These are phyloP conservation scores for Collybiopsis confluens DNA, from an alignment of 768 basidiomycete species.

Conservation along the genomic window DNA sequence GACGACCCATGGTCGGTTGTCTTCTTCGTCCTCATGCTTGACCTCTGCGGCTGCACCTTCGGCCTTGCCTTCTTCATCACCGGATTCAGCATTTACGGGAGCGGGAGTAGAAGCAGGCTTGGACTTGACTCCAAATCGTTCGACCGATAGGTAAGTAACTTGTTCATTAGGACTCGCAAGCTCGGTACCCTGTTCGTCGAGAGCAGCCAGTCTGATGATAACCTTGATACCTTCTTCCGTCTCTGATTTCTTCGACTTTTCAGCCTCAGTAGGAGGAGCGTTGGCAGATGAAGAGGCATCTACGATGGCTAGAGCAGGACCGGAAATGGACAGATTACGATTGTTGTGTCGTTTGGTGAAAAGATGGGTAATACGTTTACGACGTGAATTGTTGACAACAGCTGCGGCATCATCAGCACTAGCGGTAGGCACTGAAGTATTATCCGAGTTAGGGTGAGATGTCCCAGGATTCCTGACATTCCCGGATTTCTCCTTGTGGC, in stretches of 20 bases:
- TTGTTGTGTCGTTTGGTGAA: slow-evolving; percentile 53
- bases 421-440: slow-evolving; percentile 11
- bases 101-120: slow-evolving; percentile 15
- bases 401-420: slow-evolving; percentile 11
- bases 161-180: slow-evolving; percentile 78
- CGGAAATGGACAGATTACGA: slow-evolving; percentile 51
- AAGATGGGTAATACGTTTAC: slow-evolving; percentile 64
- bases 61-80: slow-evolving; percentile 2
- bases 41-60: neutral
- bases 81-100: slow-evolving; percentile 10
- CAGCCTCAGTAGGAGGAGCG: slow-evolving; percentile 30
- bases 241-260: slow-evolving; percentile 42
- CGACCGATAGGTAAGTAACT: slow-evolving; percentile 82
- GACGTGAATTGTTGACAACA: slow-evolving; percentile 16
- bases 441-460: slow-evolving; percentile 7
- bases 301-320: slow-evolving; percentile 75
- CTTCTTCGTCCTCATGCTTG: slow-evolving; percentile 30
- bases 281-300: slow-evolving; percentile 54
- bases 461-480: slow-evolving; percentile 17
- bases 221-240: slow-evolving; percentile 68
- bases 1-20: slow-evolving; percentile 82
- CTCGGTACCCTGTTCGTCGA: slow-evolving; percentile 71
- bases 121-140: slow-evolving; percentile 55
- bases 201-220: slow-evolving; percentile 74
- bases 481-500: slow-evolving; percentile 17